These are phyloP conservation scores for Epichloe elymi DNA, from an alignment of 2,329 filamentous ascomycete genomes.

Conservation along the genomic window DNA sequence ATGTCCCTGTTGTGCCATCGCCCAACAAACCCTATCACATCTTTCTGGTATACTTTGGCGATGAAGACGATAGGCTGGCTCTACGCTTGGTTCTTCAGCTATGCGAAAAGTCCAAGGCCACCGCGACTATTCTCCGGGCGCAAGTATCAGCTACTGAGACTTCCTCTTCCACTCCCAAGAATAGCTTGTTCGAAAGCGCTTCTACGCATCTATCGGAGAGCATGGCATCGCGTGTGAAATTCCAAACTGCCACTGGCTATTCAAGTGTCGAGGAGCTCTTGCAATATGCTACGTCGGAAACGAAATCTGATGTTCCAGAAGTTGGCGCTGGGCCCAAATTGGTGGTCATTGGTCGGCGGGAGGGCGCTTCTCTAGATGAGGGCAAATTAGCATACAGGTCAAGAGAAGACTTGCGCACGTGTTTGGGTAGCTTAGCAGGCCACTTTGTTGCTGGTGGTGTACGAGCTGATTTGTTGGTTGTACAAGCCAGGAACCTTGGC, in stretches of 20 bases:
- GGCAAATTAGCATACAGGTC: conserved; percentile 10
- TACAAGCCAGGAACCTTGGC: conserved; percentile 16
- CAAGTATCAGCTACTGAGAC: neutral
- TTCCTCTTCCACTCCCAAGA: neutral
- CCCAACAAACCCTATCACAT: conserved; percentile 66
- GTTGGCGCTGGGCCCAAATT: conserved; percentile 8
- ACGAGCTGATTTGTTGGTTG: conserved; percentile 14
- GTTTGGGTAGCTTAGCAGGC: conserved; percentile 12
- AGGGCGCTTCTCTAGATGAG: conserved; percentile 8
- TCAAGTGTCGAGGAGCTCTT: conserved; percentile 13
- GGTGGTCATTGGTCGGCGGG: conserved; percentile 13
- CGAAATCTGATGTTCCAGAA: conserved; percentile 1
- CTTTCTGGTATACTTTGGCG: conserved; percentile 78
- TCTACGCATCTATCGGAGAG: conserved; percentile 5
- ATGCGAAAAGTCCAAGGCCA: conserved; percentile 64
- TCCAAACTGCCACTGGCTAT: conserved; percentile 8
- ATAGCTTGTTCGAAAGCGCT: conserved; percentile 7
- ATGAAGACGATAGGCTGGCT: conserved; percentile 67
- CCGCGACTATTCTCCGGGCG: conserved; percentile 53
- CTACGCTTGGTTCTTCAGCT: conserved; percentile 74
- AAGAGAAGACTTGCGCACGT: conserved; percentile 10
- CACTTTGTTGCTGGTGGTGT: conserved; percentile 12
- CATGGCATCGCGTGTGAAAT: conserved; percentile 9
- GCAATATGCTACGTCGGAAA: conserved; percentile 8
- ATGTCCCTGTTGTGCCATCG: conserved; percentile 43